Evolutionary conservation across 345 rosid genomes (phyloP), one percentile per base, ranked within the genome.

Genomic region (Turritis glabra): DNA sequence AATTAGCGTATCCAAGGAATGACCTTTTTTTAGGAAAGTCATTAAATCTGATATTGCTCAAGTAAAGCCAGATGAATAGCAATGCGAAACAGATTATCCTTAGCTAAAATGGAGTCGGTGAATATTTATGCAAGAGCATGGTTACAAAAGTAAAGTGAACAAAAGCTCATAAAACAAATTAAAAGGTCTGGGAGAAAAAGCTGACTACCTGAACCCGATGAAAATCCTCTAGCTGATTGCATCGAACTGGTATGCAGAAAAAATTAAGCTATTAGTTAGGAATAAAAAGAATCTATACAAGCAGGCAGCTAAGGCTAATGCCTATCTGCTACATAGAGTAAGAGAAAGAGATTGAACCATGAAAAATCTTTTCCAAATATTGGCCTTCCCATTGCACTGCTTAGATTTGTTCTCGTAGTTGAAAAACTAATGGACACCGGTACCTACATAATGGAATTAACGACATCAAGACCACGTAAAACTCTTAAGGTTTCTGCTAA

Each of bases 181-280:
- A 1, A 2, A 53, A 62, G 18, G 64, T 61, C 17, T 32, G 14
- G 33, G 56, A 62, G 44, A 30, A 76, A 69, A 21, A 0, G 8
- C 21, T 54, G 21, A 33, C 10, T 72, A 95, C 99, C 99, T 77
- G 98, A 84, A 75, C 74, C 85, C 5, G 98, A 87, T 47, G 98
- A 82, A 79, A 83, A 91, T 57, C 88, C 89, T 84, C 97, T 90
- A 75, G 65, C 81, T 77, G 77, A 76, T 18, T 69, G 74, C 71
- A 66, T 64, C 63, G 82, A 84, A 77, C 98, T 91, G 86, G 64
- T 11, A 41, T 17, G 32, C 32, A 44, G 53, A 60, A 75, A 62
- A 76, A 41, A 38, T 1, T 1, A 67, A 26, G 33, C 51, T 52
- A 17, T 43, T 8, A 4, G 58, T 69, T 15, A 69, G 58, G 70